Evolutionary conservation across 257 asterid species (phyloP), one percentile per base, ranked within the genome.

Genomic region (Lycium ferocissimum): DNA sequence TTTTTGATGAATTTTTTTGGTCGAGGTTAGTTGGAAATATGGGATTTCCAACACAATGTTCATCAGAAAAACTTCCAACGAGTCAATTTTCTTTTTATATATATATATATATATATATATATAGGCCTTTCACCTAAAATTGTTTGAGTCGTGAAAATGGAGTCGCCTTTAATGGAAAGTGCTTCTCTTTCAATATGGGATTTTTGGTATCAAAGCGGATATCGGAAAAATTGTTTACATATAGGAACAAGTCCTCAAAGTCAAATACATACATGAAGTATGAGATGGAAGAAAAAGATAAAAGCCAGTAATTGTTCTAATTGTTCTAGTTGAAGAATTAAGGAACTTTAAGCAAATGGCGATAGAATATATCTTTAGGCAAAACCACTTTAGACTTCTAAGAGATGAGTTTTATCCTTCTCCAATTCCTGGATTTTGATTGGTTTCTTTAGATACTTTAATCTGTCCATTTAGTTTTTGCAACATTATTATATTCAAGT

Each of bases 1-100:
- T 66, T 66, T 0, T 0, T 5, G 0, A 12, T 65, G 9, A 1
- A 0, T 11, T 0, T 10, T 63, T 65, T 65, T 12, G 0, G 33
- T 0, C 9, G 6, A 26, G 18, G 9, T 65, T 4, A 2, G 9
- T 1, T 0, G n/a, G 7, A 26, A 26, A 65, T 33, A 12, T 65
- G 2, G n/a, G 40, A 22, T 22, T 26, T 15, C 18, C 10, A 9
- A 26, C n/a, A 33, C 5, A 33, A 33, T 26, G 2, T 26, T n/a
- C 33, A 3, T 65, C 15, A 35, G 1, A 26, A 17, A 65, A 33
- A 15, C 0, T 0, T 17, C 0, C 13, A 0, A 0, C 9, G 4
- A 26, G 0, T 9, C 13, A 62, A 12, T 6, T 62, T 0, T 20
- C 12, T 65, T 0, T n/a, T n/a, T n/a, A n/a, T n/a, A n/a, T n/a